These are phyloP conservation scores for Diddensiella transvaalensis DNA, from an alignment of 805 yeast genomes.

Conservation along the genomic window DNA sequence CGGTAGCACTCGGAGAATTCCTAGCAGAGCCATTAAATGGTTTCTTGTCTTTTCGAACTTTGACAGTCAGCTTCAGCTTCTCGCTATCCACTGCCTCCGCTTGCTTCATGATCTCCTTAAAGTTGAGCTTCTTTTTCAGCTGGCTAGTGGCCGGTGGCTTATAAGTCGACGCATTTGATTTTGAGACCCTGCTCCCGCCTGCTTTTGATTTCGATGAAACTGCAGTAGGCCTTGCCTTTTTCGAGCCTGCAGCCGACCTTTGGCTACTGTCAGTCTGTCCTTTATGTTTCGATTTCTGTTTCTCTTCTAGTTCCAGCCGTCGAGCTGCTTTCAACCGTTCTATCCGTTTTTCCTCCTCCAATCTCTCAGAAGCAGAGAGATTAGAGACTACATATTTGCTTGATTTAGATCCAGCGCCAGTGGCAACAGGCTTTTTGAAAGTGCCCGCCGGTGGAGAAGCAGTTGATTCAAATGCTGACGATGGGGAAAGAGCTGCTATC, in stretches of 20 bases:
- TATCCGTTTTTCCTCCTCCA: conserved; percentile 25
- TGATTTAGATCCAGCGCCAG: not conserved
- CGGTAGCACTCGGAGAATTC: not conserved
- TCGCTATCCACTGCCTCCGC: conserved; percentile 58
- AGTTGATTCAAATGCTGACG: conserved; percentile 3
- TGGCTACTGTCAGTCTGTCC: conserved; percentile 19
- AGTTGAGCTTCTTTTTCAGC: conserved; percentile 45
- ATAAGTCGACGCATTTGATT: not conserved
- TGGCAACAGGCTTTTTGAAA: too few relatives aligned
- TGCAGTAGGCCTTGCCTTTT: conserved; percentile 3
- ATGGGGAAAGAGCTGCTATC: not conserved
- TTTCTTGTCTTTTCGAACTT: conserved; percentile 28
- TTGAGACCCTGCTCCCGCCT: conserved; percentile 1
- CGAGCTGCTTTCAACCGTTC: conserved; percentile 30
- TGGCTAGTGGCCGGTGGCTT: conserved; percentile 2
- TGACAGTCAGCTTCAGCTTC: conserved; percentile 42
- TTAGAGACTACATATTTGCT: conserved; percentile 2
- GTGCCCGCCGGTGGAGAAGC: not conserved
- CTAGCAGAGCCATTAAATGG: conserved; percentile 34
- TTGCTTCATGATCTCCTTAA: conserved; percentile 64
- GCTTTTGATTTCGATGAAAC: conserved; percentile 2
- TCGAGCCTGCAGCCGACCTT: conserved; percentile 36
- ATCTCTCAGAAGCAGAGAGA: conserved; percentile 22
- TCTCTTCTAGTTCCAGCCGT: conserved; percentile 16
- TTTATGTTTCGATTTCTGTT: conserved; percentile 21